Evolutionary conservation across 164 flowering plant species (phyloP), one percentile per base, ranked within the genome.

Genomic region (Akebia trifoliata): DNA sequence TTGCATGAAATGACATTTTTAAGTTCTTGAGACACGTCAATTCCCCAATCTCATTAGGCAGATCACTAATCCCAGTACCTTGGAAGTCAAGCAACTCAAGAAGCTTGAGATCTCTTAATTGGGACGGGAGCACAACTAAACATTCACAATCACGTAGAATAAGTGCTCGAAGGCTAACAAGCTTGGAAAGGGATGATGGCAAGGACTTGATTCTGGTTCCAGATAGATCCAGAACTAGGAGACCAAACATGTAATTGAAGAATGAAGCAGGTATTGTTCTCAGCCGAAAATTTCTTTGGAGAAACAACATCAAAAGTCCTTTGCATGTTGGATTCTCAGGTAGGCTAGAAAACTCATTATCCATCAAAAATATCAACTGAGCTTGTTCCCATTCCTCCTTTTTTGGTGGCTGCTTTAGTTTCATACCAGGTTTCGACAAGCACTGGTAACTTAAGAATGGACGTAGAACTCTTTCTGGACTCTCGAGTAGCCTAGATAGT

Each of bases 71-170:
- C 10, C 47, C 21, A 53, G 68, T 59, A 5, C 65, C 69, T n/a
- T 55, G 60, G 34, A 69, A 65, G 55, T 69, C 72, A 38, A 69
- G 65, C 7, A 63, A 35, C 53, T 63, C 48, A 21, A 69, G 72
- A 36, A 31, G 17, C 38, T 47, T 43, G 6, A 69, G 53, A 10
- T 4, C 15, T 32, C 65, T 68, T 43, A 69, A 29, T 47, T 59
- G 43, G 2, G 58, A 38, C 6, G 72, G 60, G 5, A 69, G 57
- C 22, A 10, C 24, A 25, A 18, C 20, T 11, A 69, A 42, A 36
- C 44, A 61, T 12, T 45, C 57, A 60, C 72, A 64, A 21, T 42
- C 52, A 29, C 57, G 39, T 11, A 69, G 29, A 55, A 39, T 18
- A 9, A 69, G 48, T 36, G 10, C 35, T 35, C 42, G 32, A 24